A percentile compares a stretch with the other conserved stretches of the same genome.
phyloP scores from a whole-genome alignment of 2,329 filamentous ascomycete species.

The Sporothrix inflata region DNA sequence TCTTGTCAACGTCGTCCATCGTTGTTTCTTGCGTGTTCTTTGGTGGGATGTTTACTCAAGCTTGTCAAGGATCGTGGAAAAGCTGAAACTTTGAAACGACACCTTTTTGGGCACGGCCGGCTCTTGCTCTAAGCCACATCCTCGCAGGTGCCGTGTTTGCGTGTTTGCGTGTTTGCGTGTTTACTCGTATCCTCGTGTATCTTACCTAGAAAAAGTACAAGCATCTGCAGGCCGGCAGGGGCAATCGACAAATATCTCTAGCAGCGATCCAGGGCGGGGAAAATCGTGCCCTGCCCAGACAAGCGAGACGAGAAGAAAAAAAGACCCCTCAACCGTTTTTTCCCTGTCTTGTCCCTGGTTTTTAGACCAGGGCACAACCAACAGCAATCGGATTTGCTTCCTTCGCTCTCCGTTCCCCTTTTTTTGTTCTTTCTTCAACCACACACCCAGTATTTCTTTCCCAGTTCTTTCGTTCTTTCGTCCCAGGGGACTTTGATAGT shows the following conservation, averaged over 20 bases:
- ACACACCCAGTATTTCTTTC: neutral
- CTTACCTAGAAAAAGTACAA: neutral
- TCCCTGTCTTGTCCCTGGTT: neutral
- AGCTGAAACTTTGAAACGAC: constrained; percentile 19
- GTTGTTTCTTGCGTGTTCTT: neutral
- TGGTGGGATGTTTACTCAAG: neutral
- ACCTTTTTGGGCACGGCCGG: neutral
- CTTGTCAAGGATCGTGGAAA: neutral
- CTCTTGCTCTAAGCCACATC: neutral
- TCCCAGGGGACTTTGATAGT: neutral
- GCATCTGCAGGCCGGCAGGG: neutral
- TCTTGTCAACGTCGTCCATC: neutral
- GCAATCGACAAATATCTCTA: neutral
- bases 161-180: neutral
- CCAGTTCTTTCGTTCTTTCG: neutral
- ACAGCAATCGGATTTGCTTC: neutral
- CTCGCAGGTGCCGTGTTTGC: neutral
- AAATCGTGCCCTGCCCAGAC: neutral
- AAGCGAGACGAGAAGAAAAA: neutral
- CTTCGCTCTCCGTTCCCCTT: neutral
- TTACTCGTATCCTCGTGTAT: neutral
- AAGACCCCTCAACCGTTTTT: neutral
- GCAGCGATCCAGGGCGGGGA: constrained; percentile 4
- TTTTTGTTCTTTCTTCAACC: neutral
- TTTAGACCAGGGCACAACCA: neutral